Conservation (phyloP, 1,284 basidiomycete genomes). For the Marasmius sp. region DNA sequence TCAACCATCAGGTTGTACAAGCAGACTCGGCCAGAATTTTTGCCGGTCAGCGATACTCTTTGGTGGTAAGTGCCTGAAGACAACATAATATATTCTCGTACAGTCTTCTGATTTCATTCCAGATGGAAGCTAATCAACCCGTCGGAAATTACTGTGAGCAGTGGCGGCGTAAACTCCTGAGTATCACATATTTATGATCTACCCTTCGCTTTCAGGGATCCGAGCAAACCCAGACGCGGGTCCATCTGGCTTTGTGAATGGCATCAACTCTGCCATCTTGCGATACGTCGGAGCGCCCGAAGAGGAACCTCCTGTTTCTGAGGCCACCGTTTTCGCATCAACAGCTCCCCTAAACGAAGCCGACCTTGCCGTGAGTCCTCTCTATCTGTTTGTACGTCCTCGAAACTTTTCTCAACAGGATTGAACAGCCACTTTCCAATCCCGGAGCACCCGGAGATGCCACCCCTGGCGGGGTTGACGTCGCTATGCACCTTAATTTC, state of each 20-base stretch:
- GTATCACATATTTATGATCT: not conserved
- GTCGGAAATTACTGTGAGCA: conserved; percentile 33
- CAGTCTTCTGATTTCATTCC: not conserved
- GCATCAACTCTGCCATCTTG: conserved; percentile 41
- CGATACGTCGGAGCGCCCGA: conserved; percentile 40
- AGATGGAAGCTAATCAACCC: conserved; percentile 31
- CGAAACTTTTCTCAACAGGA: conserved; percentile 23
- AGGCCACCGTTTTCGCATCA: not conserved
- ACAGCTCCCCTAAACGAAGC: conserved; percentile 17
- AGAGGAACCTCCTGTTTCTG: conserved; percentile 28
- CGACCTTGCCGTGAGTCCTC: conserved; percentile 8
- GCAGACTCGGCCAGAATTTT: conserved; percentile 17
- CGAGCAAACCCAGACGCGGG: conserved; percentile 22
- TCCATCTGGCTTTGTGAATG: conserved; percentile 21
- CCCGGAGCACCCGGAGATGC: conserved; percentile 31
- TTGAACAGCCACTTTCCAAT: conserved; percentile 30
- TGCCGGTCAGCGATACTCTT: conserved; percentile 34
- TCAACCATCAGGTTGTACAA: conserved; percentile 9
- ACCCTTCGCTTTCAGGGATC: conserved; percentile 18
- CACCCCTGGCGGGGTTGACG: conserved; percentile 29
- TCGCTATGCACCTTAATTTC: conserved; percentile 11
- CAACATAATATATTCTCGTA: not conserved
- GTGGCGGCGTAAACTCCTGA: not conserved
- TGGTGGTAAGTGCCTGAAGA: conserved; percentile 26
- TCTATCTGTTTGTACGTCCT: not conserved